phyloP scores from a whole-genome alignment of 1,139 yeast genomes.

The Candida tetrigidarum region DNA sequence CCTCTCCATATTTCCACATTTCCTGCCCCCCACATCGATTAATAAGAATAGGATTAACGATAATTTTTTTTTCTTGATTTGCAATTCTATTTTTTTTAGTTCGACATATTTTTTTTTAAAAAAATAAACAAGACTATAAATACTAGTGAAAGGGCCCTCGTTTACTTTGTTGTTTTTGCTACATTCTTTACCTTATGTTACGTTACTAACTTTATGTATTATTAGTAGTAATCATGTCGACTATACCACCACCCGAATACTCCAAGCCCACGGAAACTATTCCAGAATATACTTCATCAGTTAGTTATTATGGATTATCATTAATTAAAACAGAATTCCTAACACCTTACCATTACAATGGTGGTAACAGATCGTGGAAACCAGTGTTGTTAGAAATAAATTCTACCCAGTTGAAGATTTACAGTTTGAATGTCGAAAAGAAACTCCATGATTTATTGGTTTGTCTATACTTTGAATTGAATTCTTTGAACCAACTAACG shows the following conservation, averaged over 20 bases:
- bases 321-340: slow-evolving; percentile 40
- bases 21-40: neutral
- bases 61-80: too few species aligned
- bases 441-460: slow-evolving; percentile 30
- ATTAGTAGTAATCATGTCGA: neutral
- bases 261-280: slow-evolving; percentile 27
- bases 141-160: too few species aligned
- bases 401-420: slow-evolving; percentile 58
- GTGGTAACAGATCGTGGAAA: slow-evolving; percentile 41
- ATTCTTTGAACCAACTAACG: slow-evolving; percentile 23
- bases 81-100: too few species aligned
- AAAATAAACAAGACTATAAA: too few species aligned
- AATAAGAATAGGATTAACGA: neutral
- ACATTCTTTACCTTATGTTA: too few species aligned
- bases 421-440: slow-evolving; percentile 32
- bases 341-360: slow-evolving; percentile 41
- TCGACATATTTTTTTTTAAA: too few species aligned
- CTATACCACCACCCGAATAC: slow-evolving; percentile 19
- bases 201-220: too few species aligned
- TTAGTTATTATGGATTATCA: slow-evolving; percentile 38
- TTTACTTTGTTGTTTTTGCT: too few species aligned
- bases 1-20: neutral
- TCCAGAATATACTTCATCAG: slow-evolving; percentile 38
- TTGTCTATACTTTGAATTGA: slow-evolving; percentile 34
- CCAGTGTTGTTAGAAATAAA: slow-evolving; percentile 57